A percentile compares a stretch with the other conserved stretches of the same genome.
These are phyloP conservation scores for Colletotrichum sp. DNA, from an alignment of 2,329 filamentous ascomycete species.

Conservation along the genomic window DNA sequence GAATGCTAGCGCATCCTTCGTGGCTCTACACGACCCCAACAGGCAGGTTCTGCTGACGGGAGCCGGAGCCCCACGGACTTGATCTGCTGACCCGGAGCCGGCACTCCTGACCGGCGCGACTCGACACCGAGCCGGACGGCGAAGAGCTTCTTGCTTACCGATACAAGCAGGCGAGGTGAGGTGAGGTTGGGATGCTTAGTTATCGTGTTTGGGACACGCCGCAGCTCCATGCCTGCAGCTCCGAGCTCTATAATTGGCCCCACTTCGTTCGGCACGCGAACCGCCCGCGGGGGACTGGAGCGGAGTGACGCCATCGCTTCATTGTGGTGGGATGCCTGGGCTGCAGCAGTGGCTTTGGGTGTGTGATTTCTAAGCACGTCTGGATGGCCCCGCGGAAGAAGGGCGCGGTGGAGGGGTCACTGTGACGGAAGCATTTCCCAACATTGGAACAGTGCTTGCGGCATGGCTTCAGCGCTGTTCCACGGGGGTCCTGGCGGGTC, in stretches of 20 bases:
- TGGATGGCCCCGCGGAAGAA: not conserved
- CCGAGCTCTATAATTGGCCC: not conserved
- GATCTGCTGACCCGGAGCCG: not conserved
- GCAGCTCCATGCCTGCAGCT: not conserved
- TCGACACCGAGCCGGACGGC: not conserved
- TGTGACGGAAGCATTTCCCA: conserved; percentile 10
- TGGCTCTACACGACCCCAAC: not conserved
- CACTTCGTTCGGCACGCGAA: not conserved
- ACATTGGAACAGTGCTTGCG: not conserved
- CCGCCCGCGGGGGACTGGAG: not conserved
- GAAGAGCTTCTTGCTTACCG: not conserved
- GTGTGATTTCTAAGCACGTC: conserved; percentile 17
- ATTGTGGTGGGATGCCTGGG: not conserved
- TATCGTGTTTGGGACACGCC: not conserved
- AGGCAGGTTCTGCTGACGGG: not conserved
- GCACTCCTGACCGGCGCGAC: not conserved
- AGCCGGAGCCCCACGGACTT: not conserved
- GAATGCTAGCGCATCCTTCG: not conserved
- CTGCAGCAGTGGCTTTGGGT: not conserved
- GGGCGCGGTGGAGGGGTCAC: not conserved
- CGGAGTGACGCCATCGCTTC: not conserved
- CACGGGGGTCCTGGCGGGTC: not conserved
- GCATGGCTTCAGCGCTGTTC: not conserved
- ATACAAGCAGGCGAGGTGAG: not conserved
- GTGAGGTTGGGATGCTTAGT: not conserved